These are phyloP conservation scores for Orbilia ellipsospora DNA, from an alignment of 2,329 filamentous ascomycete species.

Conservation along the genomic window DNA sequence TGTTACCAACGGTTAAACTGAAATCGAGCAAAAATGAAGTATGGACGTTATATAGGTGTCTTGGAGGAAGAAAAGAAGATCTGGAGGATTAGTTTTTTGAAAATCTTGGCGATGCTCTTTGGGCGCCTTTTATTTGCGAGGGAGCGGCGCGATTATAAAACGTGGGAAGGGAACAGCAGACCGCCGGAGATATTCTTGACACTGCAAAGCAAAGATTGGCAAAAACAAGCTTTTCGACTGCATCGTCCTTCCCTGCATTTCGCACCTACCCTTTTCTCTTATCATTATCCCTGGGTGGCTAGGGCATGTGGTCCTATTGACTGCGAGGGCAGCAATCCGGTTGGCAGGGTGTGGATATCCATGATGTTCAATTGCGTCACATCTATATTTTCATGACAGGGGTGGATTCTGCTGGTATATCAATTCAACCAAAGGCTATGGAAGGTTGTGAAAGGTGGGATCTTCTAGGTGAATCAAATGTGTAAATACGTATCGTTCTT, in stretches of 20 bases:
- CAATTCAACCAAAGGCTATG: too few species aligned
- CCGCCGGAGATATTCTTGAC: conserved; percentile 9
- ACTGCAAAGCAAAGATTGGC: conserved; percentile 9
- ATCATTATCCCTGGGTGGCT: neutral
- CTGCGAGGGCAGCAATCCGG: conserved; percentile 6
- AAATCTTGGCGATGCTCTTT: neutral
- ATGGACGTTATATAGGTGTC: neutral
- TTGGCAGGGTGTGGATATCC: conserved; percentile 1
- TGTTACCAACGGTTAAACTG: neutral
- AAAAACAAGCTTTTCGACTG: conserved; percentile 18
- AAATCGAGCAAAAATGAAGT: neutral
- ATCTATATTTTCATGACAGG: too few species aligned
- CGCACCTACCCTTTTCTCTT: neutral
- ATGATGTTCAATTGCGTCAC: neutral
- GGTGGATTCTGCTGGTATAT: too few species aligned
- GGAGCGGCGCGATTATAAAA: neutral
- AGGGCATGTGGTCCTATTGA: too few species aligned
- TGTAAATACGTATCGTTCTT: too few species aligned
- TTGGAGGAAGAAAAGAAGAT: neutral
- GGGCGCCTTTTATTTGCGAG: neutral
- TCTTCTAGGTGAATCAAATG: too few species aligned
- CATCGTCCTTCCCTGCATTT: neutral
- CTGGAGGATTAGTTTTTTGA: neutral
- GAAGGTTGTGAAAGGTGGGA: too few species aligned
- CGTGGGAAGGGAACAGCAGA: neutral